Conservation (phyloP, 495 filamentous ascomycete species). For the Annulohypoxylon nitens region DNA sequence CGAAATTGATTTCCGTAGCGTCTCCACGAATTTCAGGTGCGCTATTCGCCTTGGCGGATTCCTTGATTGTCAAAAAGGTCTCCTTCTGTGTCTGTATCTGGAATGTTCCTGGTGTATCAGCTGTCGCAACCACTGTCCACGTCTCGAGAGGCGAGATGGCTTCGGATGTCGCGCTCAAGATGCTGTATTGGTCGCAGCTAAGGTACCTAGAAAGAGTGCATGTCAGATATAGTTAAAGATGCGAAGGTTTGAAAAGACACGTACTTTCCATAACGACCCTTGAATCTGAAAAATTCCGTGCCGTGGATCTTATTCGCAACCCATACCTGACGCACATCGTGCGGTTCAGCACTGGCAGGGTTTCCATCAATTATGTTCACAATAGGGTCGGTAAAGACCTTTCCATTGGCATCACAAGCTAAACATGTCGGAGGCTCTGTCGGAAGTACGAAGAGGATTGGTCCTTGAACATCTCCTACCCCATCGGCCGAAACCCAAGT, state of each 20-base stretch:
- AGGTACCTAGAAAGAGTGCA: constrained; percentile 72
- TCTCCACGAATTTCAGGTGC: constrained; percentile 82
- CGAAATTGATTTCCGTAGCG: constrained; percentile 75
- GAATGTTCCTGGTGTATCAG: constrained; percentile 74
- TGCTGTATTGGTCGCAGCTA: constrained; percentile 83
- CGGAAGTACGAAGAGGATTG: constrained; percentile 83
- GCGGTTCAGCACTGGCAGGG: constrained; percentile 85
- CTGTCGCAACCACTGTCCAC: constrained; percentile 75
- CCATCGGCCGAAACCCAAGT: constrained; percentile 91
- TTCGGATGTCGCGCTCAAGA: constrained; percentile 79
- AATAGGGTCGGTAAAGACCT: constrained; percentile 81
- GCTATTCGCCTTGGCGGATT: constrained; percentile 60
- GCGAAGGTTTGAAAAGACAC: constrained; percentile 49
- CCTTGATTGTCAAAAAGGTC: constrained; percentile 69
- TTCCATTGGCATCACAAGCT: constrained; percentile 85
- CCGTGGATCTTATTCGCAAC: constrained; percentile 87
- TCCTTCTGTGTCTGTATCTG: constrained; percentile 75
- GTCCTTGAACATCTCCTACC: constrained; percentile 81
- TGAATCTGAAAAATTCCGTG: constrained; percentile 83
- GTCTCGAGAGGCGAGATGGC: constrained; percentile 87
- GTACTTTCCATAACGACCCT: constrained; percentile 86
- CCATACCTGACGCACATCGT: constrained; percentile 96
- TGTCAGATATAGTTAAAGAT: too few relatives aligned
- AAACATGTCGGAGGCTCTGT: constrained; percentile 76
- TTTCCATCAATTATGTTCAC: constrained; percentile 88